phyloP scores from a whole-genome alignment of 202 grass and related monocot species.

The Setaria italica region DNA sequence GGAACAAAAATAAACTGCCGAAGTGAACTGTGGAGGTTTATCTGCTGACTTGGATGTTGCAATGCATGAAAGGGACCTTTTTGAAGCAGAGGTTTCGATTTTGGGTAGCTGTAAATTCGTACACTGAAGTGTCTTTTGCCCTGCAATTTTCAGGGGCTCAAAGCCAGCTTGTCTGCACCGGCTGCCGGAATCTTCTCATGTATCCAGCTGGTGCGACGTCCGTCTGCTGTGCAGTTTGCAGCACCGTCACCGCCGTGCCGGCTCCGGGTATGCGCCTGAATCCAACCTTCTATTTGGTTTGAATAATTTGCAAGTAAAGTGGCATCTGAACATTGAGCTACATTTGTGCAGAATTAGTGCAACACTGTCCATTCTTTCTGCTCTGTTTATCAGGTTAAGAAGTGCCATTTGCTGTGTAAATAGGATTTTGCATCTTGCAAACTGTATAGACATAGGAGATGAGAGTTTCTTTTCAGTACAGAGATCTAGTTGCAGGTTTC shows the following conservation, averaged over 20 bases:
- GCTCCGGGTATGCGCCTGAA: slow-evolving; percentile 70
- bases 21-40: background rate
- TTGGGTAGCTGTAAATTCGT: slow-evolving; percentile 18
- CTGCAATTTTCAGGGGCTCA: slow-evolving; percentile 69
- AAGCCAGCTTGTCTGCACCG: slow-evolving; percentile 96
- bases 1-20: background rate
- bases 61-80: slow-evolving; percentile 12
- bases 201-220: slow-evolving; percentile 93
- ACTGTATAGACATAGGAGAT: slow-evolving; percentile 10
- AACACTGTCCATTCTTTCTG: background rate
- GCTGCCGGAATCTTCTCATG: slow-evolving; percentile 96
- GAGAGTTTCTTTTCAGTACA: background rate
- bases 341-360: background rate
- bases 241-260: slow-evolving; percentile 82
- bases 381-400: background rate
- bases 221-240: slow-evolving; percentile 96
- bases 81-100: slow-evolving; percentile 25
- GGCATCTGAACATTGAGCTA: slow-evolving; percentile 27
- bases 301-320: slow-evolving; percentile 22
- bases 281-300: slow-evolving; percentile 32
- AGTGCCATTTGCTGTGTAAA: slow-evolving; percentile 10
- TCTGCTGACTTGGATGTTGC: slow-evolving; percentile 34
- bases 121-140: slow-evolving; percentile 1
- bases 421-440: slow-evolving; percentile 19
- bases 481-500: background rate